Percentiles rank a stretch among this genome's conserved stretches.
Evolutionary conservation across 805 yeast genomes (phyloP).

Genomic region (Zygoascus biomembranicola): DNA sequence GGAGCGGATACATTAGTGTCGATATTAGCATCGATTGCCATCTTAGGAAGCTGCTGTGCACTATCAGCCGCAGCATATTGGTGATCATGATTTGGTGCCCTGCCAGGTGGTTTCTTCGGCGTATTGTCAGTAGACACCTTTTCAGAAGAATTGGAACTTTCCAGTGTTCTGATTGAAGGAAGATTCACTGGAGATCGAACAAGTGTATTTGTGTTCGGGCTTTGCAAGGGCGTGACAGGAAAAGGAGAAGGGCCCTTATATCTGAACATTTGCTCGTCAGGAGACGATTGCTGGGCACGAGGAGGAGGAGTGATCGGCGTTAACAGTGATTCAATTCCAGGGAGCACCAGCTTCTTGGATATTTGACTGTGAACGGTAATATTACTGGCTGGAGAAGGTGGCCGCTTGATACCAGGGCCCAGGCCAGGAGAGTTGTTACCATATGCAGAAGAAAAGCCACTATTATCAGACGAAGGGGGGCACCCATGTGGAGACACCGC

Average conservation of each 20-base stretch:
- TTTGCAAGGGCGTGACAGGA: not conserved
- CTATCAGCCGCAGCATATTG: not conserved
- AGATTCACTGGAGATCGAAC: not conserved
- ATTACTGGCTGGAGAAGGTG: not conserved
- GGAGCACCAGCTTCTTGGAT: constrained; percentile 1
- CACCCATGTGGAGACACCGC: not conserved
- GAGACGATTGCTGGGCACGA: not conserved
- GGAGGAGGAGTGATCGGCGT: not conserved
- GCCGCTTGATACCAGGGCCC: not conserved
- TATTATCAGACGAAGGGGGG: not conserved
- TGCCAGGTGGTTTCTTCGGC: not conserved
- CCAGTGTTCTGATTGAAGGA: not conserved
- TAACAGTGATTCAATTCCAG: constrained; percentile 5
- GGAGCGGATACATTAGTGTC: not conserved
- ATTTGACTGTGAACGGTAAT: not conserved
- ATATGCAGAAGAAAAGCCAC: not conserved
- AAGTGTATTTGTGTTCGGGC: not conserved
- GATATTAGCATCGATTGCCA: not conserved
- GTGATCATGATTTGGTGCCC: not conserved
- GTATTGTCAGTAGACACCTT: not conserved
- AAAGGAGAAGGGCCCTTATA: not conserved
- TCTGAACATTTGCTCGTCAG: not conserved
- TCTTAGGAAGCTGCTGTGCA: not conserved
- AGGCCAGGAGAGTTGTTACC: not conserved
- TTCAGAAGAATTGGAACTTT: not conserved